Evolutionary conservation across 2,329 filamentous ascomycete genomes (phyloP), one percentile per base, ranked within the genome.

Genomic region (Sordariomycetes sp.): DNA sequence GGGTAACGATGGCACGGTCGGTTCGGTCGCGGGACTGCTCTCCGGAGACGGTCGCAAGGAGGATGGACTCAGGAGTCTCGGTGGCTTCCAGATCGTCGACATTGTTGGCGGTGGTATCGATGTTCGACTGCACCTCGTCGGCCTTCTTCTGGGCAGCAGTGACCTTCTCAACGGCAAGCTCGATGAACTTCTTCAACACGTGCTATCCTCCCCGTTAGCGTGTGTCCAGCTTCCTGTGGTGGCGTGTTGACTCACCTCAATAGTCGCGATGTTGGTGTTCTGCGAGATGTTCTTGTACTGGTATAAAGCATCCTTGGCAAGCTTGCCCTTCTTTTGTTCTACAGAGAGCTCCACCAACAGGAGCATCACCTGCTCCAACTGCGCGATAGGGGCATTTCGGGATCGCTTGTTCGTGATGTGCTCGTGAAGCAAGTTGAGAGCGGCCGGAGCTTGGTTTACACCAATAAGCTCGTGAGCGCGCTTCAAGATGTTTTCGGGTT

Each of bases 281-380:
- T 98, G 92, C 36, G 88, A 90, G 48, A 95, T 96, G 63, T 98
- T 98, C 75, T 98, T 98, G 76, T 98, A 98, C 63, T 95, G 92
- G 63, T 96, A 98, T 32, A 98, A 75, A 41, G 92, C 92, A 68
- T 98, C 92, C 74, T 98, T 98, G 61, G 90, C 92, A 41, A 92
- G 75, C 66, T 98, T 98, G 51, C 92, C 92, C 68, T 96, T 98
- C 68, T 92, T 87, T 53, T 95, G 79, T 55, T 96, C 90, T 53
- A 98, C 92, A 47, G 85, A 94, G 39, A 96, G 77, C 65, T 96
- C 87, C 53, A 98, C 90, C 56, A 98, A 82, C 47, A 95, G 81
- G 63, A 96, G 74, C 88, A 98, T 96, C 47, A 98, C 90, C 46
- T 92, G 92, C 78, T 98, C 92, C 55, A 98, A 70, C 35, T 88